Evolutionary conservation across 2,329 filamentous ascomycete species (phyloP), one percentile per base, ranked within the genome.

Genomic region (Fusarium miscanthi): DNA sequence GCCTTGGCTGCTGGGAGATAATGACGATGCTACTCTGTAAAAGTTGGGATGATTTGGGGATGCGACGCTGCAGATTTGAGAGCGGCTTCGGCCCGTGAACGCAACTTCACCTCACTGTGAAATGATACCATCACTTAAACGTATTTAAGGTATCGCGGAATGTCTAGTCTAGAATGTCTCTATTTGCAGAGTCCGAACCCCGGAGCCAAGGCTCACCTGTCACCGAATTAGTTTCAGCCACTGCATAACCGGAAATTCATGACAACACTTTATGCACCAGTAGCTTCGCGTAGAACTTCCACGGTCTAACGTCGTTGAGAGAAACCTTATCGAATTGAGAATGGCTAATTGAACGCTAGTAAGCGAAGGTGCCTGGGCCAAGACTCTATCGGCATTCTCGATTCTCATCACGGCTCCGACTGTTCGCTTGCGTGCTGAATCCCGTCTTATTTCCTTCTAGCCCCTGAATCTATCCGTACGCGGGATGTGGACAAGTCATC

Each of bases 341-440:
- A 8, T 38, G 3, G 33, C 2, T 40, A 53, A 53, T n/a, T 27
- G 40, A 53, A 53, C 49, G 33, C 25, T 40, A 53, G n/a, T 40
- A 40, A 17, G 19, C 33, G 14, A n/a, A n/a, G 23, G 13, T 30
- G 49, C 19, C 23, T 25, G 23, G 33, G 49, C 33, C 33, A 40
- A 40, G 23, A 40, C 33, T 40, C 33, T 30, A 17, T 40, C 19
- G 33, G 35, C 19, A n/a, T 53, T 13, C 10, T 40, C 23, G 23
- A 40, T 53, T 27, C 23, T 17, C 33, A 53, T 53, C 33, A 10
- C 14, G 49, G n/a, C 40, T n/a, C 33, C 49, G 19, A 13, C 23
- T 11, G 33, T 40, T 21, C 8, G 5, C 4, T n/a, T 40, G 7
- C 0, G 0, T 2, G 19, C 2, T n/a, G 25, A 17, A 38, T 5